Evolutionary conservation across 305 asterid species (phyloP).

Genomic region (Plantago coronopus): DNA sequence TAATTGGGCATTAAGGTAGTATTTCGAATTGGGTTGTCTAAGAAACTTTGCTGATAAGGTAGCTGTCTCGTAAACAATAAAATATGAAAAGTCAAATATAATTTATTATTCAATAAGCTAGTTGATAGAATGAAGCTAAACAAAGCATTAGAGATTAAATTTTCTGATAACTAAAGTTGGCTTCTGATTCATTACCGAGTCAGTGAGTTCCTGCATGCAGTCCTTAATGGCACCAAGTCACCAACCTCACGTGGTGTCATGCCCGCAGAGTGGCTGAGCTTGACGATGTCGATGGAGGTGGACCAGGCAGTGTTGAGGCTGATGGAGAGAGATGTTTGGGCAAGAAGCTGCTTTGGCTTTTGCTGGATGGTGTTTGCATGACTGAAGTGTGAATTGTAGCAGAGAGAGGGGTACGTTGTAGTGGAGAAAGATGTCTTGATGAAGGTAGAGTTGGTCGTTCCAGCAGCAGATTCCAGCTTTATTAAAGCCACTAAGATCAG

Average conservation of each 20-base stretch:
- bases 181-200: conserved; percentile 29
- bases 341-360: conserved; percentile 49
- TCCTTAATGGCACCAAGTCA: conserved; percentile 62
- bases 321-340: conserved; percentile 49
- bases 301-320: conserved; percentile 37
- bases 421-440: conserved; percentile 6
- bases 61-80: too few relatives aligned
- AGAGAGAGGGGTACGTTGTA: conserved; percentile 27
- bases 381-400: conserved; percentile 50
- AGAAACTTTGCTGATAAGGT: too few relatives aligned
- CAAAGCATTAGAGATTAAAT: too few relatives aligned
- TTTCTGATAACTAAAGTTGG: background rate
- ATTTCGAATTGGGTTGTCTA: too few relatives aligned
- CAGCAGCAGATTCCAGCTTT: background rate
- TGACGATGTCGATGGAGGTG: conserved; percentile 38
- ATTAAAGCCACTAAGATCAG: background rate
- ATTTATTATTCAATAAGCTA: too few relatives aligned
- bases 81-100: too few relatives aligned
- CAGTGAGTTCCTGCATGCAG: conserved; percentile 60
- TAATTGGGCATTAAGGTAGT: too few relatives aligned
- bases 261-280: conserved; percentile 31
- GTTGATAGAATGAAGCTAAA: too few relatives aligned
- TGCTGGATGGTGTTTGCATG: conserved; percentile 46
- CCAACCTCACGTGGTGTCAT: conserved; percentile 43
- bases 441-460: background rate